Evolutionary conservation across 306 rosid species (phyloP).

Genomic region (Ceratonia siliqua): DNA sequence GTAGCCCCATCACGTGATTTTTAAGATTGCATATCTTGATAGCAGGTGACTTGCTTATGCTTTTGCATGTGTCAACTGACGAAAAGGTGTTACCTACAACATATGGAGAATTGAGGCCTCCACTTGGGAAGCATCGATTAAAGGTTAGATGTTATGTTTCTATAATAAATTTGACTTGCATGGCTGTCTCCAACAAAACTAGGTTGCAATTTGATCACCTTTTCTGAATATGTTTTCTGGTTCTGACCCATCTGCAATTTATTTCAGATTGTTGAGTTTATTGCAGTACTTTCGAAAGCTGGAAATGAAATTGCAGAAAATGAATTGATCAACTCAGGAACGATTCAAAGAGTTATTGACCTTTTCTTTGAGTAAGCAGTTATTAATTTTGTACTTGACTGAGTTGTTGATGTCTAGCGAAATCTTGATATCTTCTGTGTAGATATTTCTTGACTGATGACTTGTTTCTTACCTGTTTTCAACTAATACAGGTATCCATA

Average conservation of each 20-base stretch:
- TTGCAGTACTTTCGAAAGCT: conserved; percentile 83
- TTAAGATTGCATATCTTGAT: conserved; percentile 10
- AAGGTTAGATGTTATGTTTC: conserved; percentile 60
- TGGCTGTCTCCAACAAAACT: neutral
- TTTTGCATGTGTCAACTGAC: conserved; percentile 75
- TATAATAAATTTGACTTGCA: neutral
- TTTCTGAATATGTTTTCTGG: conserved; percentile 7
- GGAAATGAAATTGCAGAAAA: conserved; percentile 81
- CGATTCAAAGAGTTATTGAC: conserved; percentile 77
- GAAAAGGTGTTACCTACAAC: conserved; percentile 83
- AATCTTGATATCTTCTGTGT: conserved; percentile 14
- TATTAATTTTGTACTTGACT: neutral
- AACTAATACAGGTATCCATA: conserved; percentile 80
- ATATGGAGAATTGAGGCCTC: conserved; percentile 95
- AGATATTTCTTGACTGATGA: conserved; percentile 25
- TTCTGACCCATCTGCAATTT: conserved; percentile 25
- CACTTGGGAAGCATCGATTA: conserved; percentile 94
- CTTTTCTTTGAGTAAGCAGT: conserved; percentile 93
- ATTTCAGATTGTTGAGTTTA: conserved; percentile 88
- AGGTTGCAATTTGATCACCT: conserved; percentile 11
- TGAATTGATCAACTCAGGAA: conserved; percentile 88
- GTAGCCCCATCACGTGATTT: neutral
- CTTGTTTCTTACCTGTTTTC: conserved; percentile 11
- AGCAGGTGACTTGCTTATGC: conserved; percentile 84
- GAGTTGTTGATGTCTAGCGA: neutral